Evolutionary conservation across 768 basidiomycete genomes (phyloP).

Genomic region (Termitomyces sp.): DNA sequence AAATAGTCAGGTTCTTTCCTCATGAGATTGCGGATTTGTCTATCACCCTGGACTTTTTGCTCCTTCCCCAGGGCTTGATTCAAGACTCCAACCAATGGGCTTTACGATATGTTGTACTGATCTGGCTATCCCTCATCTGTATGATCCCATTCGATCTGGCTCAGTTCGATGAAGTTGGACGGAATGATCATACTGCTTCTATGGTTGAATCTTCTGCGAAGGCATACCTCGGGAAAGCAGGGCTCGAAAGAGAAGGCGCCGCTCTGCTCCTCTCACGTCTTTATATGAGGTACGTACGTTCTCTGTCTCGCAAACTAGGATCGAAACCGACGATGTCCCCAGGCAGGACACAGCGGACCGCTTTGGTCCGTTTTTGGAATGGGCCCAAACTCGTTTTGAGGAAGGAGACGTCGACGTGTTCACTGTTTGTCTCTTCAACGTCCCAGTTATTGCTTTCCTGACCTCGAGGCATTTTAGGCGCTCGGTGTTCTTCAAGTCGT

Average conservation of each 20-base stretch:
- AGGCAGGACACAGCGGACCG: slow-evolving; percentile 57
- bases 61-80: slow-evolving; percentile 39
- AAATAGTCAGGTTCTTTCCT: slow-evolving; percentile 86
- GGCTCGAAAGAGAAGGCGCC: slow-evolving; percentile 83
- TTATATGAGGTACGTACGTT: slow-evolving; percentile 73
- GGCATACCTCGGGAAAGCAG: slow-evolving; percentile 57
- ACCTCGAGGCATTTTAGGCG: slow-evolving; percentile 34
- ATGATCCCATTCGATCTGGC: slow-evolving; percentile 91
- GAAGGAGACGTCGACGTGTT: slow-evolving; percentile 41
- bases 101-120: slow-evolving; percentile 74
- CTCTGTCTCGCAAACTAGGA: background rate
- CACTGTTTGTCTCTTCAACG: slow-evolving; percentile 34
- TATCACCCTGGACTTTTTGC: slow-evolving; percentile 66
- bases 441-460: background rate
- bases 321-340: background rate
- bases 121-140: slow-evolving; percentile 94
- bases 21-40: slow-evolving; percentile 84
- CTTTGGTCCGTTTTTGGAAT: slow-evolving; percentile 51
- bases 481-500: slow-evolving; percentile 69
- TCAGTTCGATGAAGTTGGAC: slow-evolving; percentile 69
- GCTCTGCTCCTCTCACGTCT: slow-evolving; percentile 77
- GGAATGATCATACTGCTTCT: slow-evolving; percentile 50
- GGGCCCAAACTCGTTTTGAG: slow-evolving; percentile 36
- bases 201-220: slow-evolving; percentile 59
- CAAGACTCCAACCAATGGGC: slow-evolving; percentile 61